Evolutionary conservation across 1,139 yeast species (phyloP).

Genomic region (Yamadazyma triangularis): DNA sequence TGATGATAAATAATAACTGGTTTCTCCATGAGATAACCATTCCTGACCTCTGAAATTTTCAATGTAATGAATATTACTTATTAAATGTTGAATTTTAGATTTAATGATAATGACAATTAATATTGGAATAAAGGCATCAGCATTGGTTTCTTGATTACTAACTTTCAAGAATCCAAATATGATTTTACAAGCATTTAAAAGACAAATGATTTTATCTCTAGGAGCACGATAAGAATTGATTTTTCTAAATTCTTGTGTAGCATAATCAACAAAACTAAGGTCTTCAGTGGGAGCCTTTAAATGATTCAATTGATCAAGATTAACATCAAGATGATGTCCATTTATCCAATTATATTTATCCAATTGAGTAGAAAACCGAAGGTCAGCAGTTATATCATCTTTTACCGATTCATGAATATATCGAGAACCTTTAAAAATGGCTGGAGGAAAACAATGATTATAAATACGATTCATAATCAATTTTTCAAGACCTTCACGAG

Average conservation of each 20-base stretch:
- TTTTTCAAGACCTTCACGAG: slow-evolving; percentile 90
- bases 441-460: slow-evolving; percentile 77
- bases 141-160: slow-evolving; percentile 69
- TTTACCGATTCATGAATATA: slow-evolving; percentile 6
- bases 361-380: slow-evolving; percentile 50
- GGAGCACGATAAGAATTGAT: slow-evolving; percentile 87
- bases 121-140: slow-evolving; percentile 88
- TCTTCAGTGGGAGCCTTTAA: slow-evolving; percentile 22
- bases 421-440: slow-evolving; percentile 30
- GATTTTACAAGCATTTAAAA: slow-evolving; percentile 87
- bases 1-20: slow-evolving; percentile 84
- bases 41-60: slow-evolving; percentile 76
- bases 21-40: slow-evolving; percentile 73
- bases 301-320: slow-evolving; percentile 29
- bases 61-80: slow-evolving; percentile 78
- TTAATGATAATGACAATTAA: slow-evolving; percentile 74
- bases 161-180: slow-evolving; percentile 82
- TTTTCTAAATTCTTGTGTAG: slow-evolving; percentile 68
- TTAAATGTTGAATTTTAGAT: slow-evolving; percentile 56
- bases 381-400: slow-evolving; percentile 60
- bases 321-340: slow-evolving; percentile 78
- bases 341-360: slow-evolving; percentile 70
- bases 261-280: slow-evolving; percentile 60
- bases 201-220: slow-evolving; percentile 87
- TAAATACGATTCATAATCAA: slow-evolving; percentile 85